Percentiles rank a stretch among this genome's conserved stretches.
phyloP scores from a whole-genome alignment of 2,329 filamentous ascomycete species.

The Colletotrichum agaves region DNA sequence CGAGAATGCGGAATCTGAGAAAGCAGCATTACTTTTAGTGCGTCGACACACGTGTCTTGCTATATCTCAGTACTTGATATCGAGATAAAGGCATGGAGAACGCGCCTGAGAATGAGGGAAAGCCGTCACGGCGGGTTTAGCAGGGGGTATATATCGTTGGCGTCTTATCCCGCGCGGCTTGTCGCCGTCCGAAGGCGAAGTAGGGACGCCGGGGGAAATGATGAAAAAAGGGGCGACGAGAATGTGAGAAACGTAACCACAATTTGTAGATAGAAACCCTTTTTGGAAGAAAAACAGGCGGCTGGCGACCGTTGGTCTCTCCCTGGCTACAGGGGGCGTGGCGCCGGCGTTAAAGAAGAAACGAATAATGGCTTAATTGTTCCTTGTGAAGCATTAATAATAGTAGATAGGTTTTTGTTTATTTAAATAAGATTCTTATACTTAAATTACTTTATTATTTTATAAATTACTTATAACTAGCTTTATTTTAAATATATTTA shows the following conservation, averaged over 20 bases:
- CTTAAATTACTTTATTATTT: too few species aligned
- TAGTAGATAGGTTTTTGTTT: constrained; percentile 1
- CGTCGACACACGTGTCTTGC: neutral
- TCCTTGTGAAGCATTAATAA: constrained; percentile 1
- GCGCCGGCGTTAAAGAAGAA: neutral
- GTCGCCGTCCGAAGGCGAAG: neutral
- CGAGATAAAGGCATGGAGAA: neutral
- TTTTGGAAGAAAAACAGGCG: constrained; percentile 13
- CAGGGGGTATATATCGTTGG: neutral
- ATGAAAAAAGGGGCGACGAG: neutral
- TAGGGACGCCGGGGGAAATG: neutral
- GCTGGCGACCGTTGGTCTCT: neutral
- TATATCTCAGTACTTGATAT: too few species aligned
- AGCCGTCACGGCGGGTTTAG: too few species aligned
- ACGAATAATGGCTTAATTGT: constrained; percentile 5
- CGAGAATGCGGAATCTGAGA: constrained; percentile 31
- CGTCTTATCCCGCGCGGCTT: neutral
- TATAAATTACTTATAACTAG: too few species aligned
- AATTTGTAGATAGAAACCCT: constrained; percentile 13
- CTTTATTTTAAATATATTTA: too few species aligned
- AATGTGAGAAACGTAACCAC: neutral
- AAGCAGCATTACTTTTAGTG: constrained; percentile 31
- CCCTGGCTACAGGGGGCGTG: neutral
- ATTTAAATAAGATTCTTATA: neutral
- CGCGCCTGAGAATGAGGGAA: neutral